A percentile compares a stretch with the other conserved stretches of the same genome.
Evolutionary conservation across 108 stramenopile genomes (phyloP).

Genomic region (Licmophora abbreviata): DNA sequence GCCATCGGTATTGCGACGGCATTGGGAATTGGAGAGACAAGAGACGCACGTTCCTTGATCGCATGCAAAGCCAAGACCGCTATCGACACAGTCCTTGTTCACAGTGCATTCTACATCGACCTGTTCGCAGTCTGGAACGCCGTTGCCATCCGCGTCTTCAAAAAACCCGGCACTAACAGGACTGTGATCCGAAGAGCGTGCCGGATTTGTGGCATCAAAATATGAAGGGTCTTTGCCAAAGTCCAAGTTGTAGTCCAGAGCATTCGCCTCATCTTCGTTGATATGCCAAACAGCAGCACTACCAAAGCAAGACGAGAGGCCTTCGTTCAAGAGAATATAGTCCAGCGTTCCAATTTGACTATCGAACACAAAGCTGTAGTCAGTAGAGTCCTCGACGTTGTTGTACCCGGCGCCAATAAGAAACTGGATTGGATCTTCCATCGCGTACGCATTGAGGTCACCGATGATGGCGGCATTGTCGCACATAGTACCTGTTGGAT

Average conservation of each 20-base stretch:
- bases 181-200: constrained; percentile 29
- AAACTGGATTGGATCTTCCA: constrained; percentile 19
- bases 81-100: too few relatives aligned
- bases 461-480: constrained; percentile 12
- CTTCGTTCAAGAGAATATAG: constrained; percentile 17
- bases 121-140: too few relatives aligned
- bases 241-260: constrained; percentile 29
- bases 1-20: too few relatives aligned
- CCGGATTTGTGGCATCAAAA: constrained; percentile 15
- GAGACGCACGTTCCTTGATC: too few relatives aligned
- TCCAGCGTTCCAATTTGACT: constrained; percentile 31
- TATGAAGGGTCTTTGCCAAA: constrained; percentile 8
- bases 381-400: constrained; percentile 13
- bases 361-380: constrained; percentile 26
- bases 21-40: too few relatives aligned
- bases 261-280: constrained; percentile 25
- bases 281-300: constrained; percentile 25
- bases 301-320: background rate
- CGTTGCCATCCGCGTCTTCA: too few relatives aligned
- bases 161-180: too few relatives aligned
- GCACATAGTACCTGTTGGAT: constrained; percentile 17
- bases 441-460: constrained; percentile 30
- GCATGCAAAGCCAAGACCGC: too few relatives aligned
- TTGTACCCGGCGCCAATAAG: constrained; percentile 16
- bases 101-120: too few relatives aligned